Base-by-base conservation (phyloP, 768 basidiomycete genomes). In the Hypholoma fasciculare region DNA sequence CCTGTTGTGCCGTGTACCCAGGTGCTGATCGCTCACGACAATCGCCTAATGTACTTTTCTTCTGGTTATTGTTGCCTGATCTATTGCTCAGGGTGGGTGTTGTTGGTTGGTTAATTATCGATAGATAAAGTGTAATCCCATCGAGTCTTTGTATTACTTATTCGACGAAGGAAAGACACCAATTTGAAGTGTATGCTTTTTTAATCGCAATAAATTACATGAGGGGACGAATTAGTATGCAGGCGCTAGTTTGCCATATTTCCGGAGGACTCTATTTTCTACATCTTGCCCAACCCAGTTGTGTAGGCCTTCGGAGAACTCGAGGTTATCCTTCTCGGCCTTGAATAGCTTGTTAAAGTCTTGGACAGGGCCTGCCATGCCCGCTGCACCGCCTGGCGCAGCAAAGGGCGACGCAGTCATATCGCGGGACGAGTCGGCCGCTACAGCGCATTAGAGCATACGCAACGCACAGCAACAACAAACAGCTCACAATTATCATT, bases 311-410 rank as follows among this genome's bases (percentile, higher is more conserved):
- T 94, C 89, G 0, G 95, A 85, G 65, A 98, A 89, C 63, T 94
- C 91, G 17, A 99, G 82, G 72, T 97, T 96, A 72, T 98, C 96
- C 61, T 80, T 81, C 73, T 99, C 97, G 6, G 87, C 86, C 64
- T 92, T 91, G 81, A 95, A 95, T 40, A 98, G 71, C 70, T 98
- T 98, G 66, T 76, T 81, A 72, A 82, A 95, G 69, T 98, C 96
- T 68, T 94, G 94, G 46, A 86, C 84, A 26, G 80, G 78, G 38
- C 46, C 57, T 12, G 61, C 62, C 12, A 62, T 52, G 11, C 78
- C 71, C 8, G 77, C 61, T 34, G 61, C 73, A 14, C 77, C 76
- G 23, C 78, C 79, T 40, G 83, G 54, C 11, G 56, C 56, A 19
- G 56, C 86, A 67, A 92, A 92, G 0, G 92, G 86, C 34, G 86